Evolutionary conservation across 2,329 filamentous ascomycete genomes (phyloP), one percentile per base, ranked within the genome.

Genomic region (Aspergillus tamarii): DNA sequence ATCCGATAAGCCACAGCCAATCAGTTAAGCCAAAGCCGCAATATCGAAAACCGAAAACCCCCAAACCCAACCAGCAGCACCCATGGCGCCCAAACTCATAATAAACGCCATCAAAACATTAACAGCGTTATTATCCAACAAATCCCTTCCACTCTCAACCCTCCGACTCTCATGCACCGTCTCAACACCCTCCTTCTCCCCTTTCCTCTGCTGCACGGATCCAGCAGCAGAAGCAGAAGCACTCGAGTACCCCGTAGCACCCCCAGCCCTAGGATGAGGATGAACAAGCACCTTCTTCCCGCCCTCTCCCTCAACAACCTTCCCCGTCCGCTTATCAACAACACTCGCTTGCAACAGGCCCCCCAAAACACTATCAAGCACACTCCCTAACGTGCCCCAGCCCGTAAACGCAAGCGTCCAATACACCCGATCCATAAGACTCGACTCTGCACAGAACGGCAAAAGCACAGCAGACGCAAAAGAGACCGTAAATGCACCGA

Each of bases 41-140:
- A 66, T 34, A 45, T 65, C 66, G 9, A 12, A 57, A 32, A 63
- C n/a, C 3, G 64, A 66, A 11, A 77, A 52, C 26, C 66, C 72
- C 77, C 77, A 80, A 32, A 69, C 55, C 66, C 74, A 77, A 46
- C 73, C 67, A 1, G 78, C 74, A 59, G 87, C 78, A 0, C 80
- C 82, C 87, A 98, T 96, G 5, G 89, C 91, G 5, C 89, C 87
- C 21, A 93, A 68, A 74, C 92, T 97, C 87, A 96, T 94, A 5
- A 84, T 83, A 16, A 87, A 84, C 0, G 94, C 94, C 94, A 97
- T 98, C 62, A 94, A 77, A 63, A 97, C 87, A 77, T 99, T 99
- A 71, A 99, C 93, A 60, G 92, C 91, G 77, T 99, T 99, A 78
- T 99, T 99, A 78, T 96, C 93, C 62, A 99, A 82, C 65, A 96